Conservation (phyloP, 2,329 filamentous ascomycete genomes). For the Blumeria graminis region DNA sequence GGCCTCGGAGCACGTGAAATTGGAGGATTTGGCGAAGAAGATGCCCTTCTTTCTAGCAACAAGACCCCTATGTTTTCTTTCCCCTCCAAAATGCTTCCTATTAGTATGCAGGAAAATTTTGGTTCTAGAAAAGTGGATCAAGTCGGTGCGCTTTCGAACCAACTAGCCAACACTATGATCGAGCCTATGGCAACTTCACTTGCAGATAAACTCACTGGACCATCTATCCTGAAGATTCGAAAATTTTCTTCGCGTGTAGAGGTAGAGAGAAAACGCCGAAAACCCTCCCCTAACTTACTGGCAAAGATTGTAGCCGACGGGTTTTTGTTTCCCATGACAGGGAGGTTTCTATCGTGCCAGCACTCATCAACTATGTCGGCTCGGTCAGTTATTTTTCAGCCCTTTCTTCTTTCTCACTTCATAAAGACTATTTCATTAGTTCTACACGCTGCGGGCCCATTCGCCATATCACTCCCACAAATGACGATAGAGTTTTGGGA, state of each 20-base stretch:
- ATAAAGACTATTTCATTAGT: constrained; percentile 69
- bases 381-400: constrained; percentile 42
- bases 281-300: constrained; percentile 49
- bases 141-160: constrained; percentile 40
- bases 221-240: constrained; percentile 65
- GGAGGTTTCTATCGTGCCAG: constrained; percentile 46
- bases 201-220: constrained; percentile 56
- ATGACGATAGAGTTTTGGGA: constrained; percentile 71
- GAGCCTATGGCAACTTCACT: constrained; percentile 60
- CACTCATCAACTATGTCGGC: constrained; percentile 25
- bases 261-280: constrained; percentile 30
- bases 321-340: constrained; percentile 74
- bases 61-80: constrained; percentile 24
- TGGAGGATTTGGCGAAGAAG: constrained; percentile 39
- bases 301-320: constrained; percentile 48
- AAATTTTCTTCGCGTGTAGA: constrained; percentile 64
- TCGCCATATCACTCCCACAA: constrained; percentile 48
- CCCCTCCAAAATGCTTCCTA: constrained; percentile 57
- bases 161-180: constrained; percentile 48
- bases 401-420: constrained; percentile 53
- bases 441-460: constrained; percentile 60
- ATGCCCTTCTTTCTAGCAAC: constrained; percentile 13
- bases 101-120: constrained; percentile 36
- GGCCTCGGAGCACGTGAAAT: constrained; percentile 67
- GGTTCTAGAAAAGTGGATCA: constrained; percentile 14